Base-by-base conservation (phyloP, 106 monocot species). In the Apostasia ramifera region DNA sequence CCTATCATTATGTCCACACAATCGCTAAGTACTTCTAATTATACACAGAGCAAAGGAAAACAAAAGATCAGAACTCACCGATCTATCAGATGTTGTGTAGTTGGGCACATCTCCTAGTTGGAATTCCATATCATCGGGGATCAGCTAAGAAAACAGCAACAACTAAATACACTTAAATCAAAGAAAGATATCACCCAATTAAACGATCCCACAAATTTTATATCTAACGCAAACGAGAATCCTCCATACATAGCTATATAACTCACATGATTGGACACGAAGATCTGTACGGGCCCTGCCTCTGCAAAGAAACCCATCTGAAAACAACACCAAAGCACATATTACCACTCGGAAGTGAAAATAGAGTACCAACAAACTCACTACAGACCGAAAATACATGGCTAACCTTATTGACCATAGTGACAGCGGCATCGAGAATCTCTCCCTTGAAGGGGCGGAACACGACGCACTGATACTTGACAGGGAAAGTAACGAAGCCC, bases 261-360 rank as follows among this genome's bases (percentile, higher is more conserved):
- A 66, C 84, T 88, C 67, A 95, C 94, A 80, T 97, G 97, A 71
- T 89, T 97, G 8, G 97, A 97, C 40, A 97, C 97, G 11, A 97
- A 97, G 37, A 97, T 92, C 77, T 97, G 92, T 44, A 97, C 89
- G 8, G 92, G 92, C 44, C 95, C 95, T 42, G 91, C 95, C 69
- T 95, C 95, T 0, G 95, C 95, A 74, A 95, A 95, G 81, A 95
- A 95, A 4, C 95, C 95, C 95, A 95, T 95, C 95, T 95, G 82
- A 65, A 57, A 61, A 14, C 40, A 5, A 0, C 3, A 55, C 48
- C 9, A 41, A 66, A 11, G 58, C 43, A 8, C 52, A 59, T 44
- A 15, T 42, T 3, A 61, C 37, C 3, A 10, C 38, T 12, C 9
- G 38, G 56, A 14, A 11, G 12, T 11, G 38, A 57, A 44, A 41